A percentile compares a stretch with the other conserved stretches of the same genome.
phyloP scores from a whole-genome alignment of 306 rosid genomes.

The Cajanus cajan region DNA sequence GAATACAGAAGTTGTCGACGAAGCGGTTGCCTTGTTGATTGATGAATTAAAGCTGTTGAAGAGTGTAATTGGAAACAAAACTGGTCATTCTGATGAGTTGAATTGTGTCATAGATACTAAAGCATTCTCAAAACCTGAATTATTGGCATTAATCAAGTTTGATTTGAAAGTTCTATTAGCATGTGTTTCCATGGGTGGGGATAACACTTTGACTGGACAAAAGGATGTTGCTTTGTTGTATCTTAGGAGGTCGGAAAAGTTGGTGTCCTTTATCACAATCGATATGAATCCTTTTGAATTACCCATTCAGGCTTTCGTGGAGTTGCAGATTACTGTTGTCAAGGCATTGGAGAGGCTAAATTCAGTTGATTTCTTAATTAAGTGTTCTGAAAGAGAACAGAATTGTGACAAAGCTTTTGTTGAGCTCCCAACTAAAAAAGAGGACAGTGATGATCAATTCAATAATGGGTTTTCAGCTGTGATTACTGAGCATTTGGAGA shows the following conservation, averaged over 20 bases:
- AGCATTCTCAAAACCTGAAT: constrained; percentile 62
- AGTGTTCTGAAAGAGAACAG: constrained; percentile 49
- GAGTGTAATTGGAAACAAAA: constrained; percentile 49
- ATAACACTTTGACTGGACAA: constrained; percentile 52
- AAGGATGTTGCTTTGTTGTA: constrained; percentile 47
- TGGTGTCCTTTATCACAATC: constrained; percentile 54
- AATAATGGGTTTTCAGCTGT: constrained; percentile 39
- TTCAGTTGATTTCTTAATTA: constrained; percentile 57
- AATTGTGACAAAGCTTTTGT: constrained; percentile 33
- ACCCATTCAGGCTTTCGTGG: constrained; percentile 59
- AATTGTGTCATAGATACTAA: constrained; percentile 34
- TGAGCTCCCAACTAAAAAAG: constrained; percentile 38
- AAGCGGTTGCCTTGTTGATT: constrained; percentile 51
- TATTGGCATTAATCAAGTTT: constrained; percentile 73
- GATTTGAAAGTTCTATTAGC: constrained; percentile 79
- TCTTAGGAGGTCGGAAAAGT: constrained; percentile 62
- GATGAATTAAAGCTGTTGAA: constrained; percentile 76
- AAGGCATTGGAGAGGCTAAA: constrained; percentile 70
- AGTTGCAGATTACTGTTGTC: constrained; percentile 71
- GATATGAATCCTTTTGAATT: constrained; percentile 73
- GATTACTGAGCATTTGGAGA: constrained; percentile 61
- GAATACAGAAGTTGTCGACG: constrained; percentile 81
- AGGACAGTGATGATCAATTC: constrained; percentile 31
- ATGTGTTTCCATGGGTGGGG: constrained; percentile 53
- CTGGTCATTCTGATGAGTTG: constrained; percentile 36